Conservation (phyloP, 805 yeast species). For the Pichia cephalocereana region DNA sequence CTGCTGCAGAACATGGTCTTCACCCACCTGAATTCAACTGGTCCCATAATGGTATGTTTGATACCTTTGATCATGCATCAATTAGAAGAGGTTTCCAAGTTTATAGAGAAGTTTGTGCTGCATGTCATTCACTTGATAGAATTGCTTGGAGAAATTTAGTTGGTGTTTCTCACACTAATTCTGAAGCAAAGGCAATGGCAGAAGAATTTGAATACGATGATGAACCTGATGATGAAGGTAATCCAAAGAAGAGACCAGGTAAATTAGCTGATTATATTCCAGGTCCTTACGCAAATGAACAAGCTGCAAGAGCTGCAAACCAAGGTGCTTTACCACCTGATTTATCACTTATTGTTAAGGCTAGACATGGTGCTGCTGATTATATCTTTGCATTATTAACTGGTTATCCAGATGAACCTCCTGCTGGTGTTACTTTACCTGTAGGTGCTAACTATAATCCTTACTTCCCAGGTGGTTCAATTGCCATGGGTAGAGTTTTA, state of each 20-base stretch:
- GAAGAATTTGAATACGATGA: slow-evolving; percentile 97
- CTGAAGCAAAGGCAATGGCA: slow-evolving; percentile 87
- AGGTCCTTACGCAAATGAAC: slow-evolving; percentile 94
- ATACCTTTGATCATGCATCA: slow-evolving; percentile 87
- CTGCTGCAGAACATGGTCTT: slow-evolving; percentile 97
- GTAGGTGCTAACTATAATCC: slow-evolving; percentile 98
- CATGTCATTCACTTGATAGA: slow-evolving; percentile 95
- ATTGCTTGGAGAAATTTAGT: slow-evolving; percentile 98
- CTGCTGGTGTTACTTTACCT: slow-evolving; percentile 92
- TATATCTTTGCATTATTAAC: slow-evolving; percentile 91
- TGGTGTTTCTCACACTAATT: slow-evolving; percentile 88
- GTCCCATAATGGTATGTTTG: slow-evolving; percentile 91
- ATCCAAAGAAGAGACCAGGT: slow-evolving; percentile 97
- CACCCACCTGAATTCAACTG: slow-evolving; percentile 91
- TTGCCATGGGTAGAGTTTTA: slow-evolving; percentile 98
- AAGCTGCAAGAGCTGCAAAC: slow-evolving; percentile 99
- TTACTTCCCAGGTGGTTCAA: slow-evolving; percentile 99
- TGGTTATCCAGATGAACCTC: slow-evolving; percentile 98
- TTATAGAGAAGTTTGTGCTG: slow-evolving; percentile 97
- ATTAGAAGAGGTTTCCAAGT: slow-evolving; percentile 99
- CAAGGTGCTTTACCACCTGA: slow-evolving; percentile 99
- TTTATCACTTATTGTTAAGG: slow-evolving; percentile 92
- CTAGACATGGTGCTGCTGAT: slow-evolving; percentile 97
- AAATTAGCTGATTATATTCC: slow-evolving; percentile 93
- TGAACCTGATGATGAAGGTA: slow-evolving; percentile 93